Evolutionary conservation across 2,329 filamentous ascomycete species (phyloP).

Genomic region (Neopestalotiopsis sp.): DNA sequence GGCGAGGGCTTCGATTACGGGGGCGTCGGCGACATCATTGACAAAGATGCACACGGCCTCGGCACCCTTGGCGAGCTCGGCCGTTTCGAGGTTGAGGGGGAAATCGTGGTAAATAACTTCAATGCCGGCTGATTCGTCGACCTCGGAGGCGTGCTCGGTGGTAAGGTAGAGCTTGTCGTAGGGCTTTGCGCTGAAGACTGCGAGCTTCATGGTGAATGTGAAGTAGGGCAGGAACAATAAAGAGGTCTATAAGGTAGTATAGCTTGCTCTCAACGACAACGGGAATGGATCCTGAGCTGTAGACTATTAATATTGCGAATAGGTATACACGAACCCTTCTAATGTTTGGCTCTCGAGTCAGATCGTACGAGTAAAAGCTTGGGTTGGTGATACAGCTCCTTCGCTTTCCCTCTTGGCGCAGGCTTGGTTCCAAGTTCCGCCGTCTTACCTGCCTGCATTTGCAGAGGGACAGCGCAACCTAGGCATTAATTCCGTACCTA

Average conservation of each 20-base stretch:
- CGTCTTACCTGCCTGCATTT: constrained; percentile 1
- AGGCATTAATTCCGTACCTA: not conserved
- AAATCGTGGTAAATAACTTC: constrained; percentile 64
- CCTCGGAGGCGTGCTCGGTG: constrained; percentile 42
- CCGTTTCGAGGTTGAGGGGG: constrained; percentile 60
- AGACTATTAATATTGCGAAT: too few relatives aligned
- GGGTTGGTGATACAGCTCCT: not conserved
- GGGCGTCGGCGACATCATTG: constrained; percentile 61
- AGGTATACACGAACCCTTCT: too few relatives aligned
- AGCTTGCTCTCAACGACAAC: too few relatives aligned
- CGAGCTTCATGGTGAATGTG: constrained; percentile 55
- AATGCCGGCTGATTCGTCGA: constrained; percentile 41
- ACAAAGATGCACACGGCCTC: constrained; percentile 71
- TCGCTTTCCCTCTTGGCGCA: not conserved
- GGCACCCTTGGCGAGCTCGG: constrained; percentile 54
- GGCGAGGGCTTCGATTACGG: constrained; percentile 57
- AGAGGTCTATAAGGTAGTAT: not conserved
- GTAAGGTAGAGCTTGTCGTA: constrained; percentile 64
- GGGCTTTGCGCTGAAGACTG: constrained; percentile 68
- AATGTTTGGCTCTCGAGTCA: not conserved
- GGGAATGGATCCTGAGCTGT: too few relatives aligned
- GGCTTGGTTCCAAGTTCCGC: not conserved
- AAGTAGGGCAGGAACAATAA: not conserved
- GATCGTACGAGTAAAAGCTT: not conserved
- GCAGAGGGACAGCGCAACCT: too few relatives aligned